Conservation (phyloP, 2,329 filamentous ascomycete species). For the Fusarium chaquense region DNA sequence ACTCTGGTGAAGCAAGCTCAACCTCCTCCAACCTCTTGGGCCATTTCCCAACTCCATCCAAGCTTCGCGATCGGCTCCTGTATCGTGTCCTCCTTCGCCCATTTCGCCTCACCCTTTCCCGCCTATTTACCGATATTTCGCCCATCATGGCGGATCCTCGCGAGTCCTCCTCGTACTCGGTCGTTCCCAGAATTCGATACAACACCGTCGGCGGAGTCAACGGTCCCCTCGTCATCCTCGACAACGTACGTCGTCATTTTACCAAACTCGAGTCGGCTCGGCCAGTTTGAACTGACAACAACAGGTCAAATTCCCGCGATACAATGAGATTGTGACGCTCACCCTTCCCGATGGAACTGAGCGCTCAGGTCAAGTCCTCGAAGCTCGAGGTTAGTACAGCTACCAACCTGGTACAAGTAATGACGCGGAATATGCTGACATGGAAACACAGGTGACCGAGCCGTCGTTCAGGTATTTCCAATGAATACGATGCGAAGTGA, state of each 20-base stretch:
- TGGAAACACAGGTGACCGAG: conserved; percentile 77
- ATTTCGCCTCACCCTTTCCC: conserved; percentile 30
- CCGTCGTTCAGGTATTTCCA: conserved; percentile 85
- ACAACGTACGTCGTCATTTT: conserved; percentile 73
- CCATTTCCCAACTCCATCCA: conserved; percentile 45
- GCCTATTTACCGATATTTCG: conserved; percentile 37
- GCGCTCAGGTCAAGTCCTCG: conserved; percentile 94
- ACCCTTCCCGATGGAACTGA: conserved; percentile 95
- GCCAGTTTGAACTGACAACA: conserved; percentile 43
- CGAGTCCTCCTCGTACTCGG: conserved; percentile 70
- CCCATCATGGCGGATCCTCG: conserved; percentile 67
- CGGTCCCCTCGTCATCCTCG: conserved; percentile 95
- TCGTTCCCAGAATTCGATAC: conserved; percentile 80
- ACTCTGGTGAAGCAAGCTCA: conserved; percentile 56
- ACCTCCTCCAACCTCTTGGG: conserved; percentile 55
- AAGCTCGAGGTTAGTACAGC: conserved; percentile 83
- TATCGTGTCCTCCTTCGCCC: conserved; percentile 35
- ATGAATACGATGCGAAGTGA: conserved; percentile 18
- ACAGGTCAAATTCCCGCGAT: conserved; percentile 96
- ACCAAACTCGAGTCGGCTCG: conserved; percentile 6
- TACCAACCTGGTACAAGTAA: conserved; percentile 7
- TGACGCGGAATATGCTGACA: conserved; percentile 40
- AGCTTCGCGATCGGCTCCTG: conserved; percentile 40
- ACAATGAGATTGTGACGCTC: conserved; percentile 97
- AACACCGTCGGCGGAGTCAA: conserved; percentile 99